Base-by-base conservation (phyloP, 1,284 basidiomycete genomes). In the Ceratobasidium sp. region DNA sequence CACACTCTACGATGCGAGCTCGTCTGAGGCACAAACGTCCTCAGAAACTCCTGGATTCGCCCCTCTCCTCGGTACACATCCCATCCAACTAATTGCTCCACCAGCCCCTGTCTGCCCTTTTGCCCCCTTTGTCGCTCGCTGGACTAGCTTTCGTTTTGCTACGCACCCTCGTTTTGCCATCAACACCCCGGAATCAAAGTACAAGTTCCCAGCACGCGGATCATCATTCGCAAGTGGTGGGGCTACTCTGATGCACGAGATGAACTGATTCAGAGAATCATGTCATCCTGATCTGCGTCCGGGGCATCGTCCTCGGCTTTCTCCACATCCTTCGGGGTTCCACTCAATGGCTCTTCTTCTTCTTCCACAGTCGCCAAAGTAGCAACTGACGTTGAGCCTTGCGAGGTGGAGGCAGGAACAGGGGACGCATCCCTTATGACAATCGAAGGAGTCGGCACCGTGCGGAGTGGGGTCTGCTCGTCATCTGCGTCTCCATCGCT, bases 401-500 rank as follows among this genome's bases (percentile, higher is more conserved):
- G 28, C 43, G 57, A 59, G 6, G 38, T 43, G 46, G 57, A 43
- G 57, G 11, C 57, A n/a, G 63, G 63, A 30, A n/a, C 28, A 16
- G 64, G 64, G 16, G 64, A 69, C 28, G 49, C 64, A 38, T 55
- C 64, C 32, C 63, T 28, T 26, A 41, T 38, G n/a, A 38, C 47
- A 21, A 49, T 66, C 32, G 54, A 21, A 2, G 61, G 44, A 14
- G 16, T 44, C 13, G 62, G 62, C 11, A 41, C 50, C 3, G 64
- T 69, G 5, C 64, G 21, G 21, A 69, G 21, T 1, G 64, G 64
- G 13, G 64, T 69, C 21, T 57, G 50, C 43, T 69, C 64, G 52
- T 69, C 64, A 52, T 69, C 64, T 30, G 64, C 64, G 35, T 69
- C 64, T 1, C 64, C 64, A 47, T 69, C 64, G 11, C 11, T 57